Evolutionary conservation across 768 basidiomycete genomes (phyloP).

Genomic region (Dendrothele bispora): DNA sequence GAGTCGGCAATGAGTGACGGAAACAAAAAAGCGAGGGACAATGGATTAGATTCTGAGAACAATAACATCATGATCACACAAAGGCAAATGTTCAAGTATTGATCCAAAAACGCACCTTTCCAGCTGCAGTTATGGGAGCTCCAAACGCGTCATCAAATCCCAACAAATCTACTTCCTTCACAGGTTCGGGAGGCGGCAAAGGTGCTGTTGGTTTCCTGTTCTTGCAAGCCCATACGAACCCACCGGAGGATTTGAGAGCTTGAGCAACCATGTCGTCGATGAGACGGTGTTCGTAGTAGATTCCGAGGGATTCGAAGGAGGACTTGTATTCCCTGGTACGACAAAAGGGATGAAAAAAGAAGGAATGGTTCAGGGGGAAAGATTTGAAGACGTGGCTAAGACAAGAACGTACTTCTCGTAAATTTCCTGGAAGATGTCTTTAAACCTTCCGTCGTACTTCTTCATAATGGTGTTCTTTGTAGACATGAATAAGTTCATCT

Average conservation of each 20-base stretch:
- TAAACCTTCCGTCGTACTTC: constrained; percentile 98
- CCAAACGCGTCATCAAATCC: no score
- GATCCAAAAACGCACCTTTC: no score
- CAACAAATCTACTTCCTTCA: no score
- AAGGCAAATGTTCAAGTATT: no score
- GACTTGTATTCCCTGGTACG: constrained; percentile 62
- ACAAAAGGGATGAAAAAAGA: background rate
- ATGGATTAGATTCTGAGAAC: no score
- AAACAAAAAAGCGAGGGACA: no score
- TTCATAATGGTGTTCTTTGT: constrained; percentile 98
- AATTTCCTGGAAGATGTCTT: constrained; percentile 98
- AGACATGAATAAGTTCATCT: constrained; percentile 90
- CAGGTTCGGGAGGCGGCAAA: no score
- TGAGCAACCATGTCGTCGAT: constrained; percentile 99
- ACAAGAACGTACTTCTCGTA: constrained; percentile 68
- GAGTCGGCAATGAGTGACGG: no score
- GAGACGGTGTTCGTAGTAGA: constrained; percentile 95
- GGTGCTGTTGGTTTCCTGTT: no score
- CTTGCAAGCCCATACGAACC: constrained; percentile 78
- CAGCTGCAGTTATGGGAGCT: no score
- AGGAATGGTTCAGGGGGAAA: background rate
- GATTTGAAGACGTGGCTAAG: background rate
- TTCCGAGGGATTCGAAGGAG: constrained; percentile 65
- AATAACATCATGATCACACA: no score
- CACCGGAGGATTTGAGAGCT: constrained; percentile 93